A percentile compares a stretch with the other conserved stretches of the same genome.
Evolutionary conservation across 2,329 filamentous ascomycete genomes (phyloP).

Genomic region (Talaromyces sp.): DNA sequence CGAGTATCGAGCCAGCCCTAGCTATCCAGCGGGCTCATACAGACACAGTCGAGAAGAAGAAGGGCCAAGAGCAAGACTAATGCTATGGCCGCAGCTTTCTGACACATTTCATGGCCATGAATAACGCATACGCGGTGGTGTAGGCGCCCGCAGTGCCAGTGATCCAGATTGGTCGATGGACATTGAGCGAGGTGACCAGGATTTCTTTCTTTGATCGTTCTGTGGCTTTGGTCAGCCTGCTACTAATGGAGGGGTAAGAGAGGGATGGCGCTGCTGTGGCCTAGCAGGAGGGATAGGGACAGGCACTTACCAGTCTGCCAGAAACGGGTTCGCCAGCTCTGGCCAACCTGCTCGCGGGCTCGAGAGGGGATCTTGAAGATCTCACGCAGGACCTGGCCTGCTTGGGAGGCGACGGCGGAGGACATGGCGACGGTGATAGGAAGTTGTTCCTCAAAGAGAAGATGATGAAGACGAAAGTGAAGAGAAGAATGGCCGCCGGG

Average conservation of each 20-base stretch:
- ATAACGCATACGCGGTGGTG: slow-evolving; percentile 7
- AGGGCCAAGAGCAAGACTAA: background rate
- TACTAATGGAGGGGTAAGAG: background rate
- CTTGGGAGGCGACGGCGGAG: slow-evolving; percentile 8
- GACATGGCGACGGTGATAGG: slow-evolving; percentile 5
- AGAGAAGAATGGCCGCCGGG: background rate
- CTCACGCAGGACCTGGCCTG: slow-evolving; percentile 11
- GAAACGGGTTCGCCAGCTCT: slow-evolving; percentile 5
- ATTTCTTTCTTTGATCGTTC: slow-evolving; percentile 10
- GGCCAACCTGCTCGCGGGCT: slow-evolving; percentile 8
- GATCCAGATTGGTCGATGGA: slow-evolving; percentile 10
- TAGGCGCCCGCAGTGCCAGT: slow-evolving; percentile 7
- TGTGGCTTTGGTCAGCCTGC: background rate
- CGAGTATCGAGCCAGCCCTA: background rate
- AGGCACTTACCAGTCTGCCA: slow-evolving; percentile 8
- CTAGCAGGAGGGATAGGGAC: background rate
- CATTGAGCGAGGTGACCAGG: slow-evolving; percentile 6
- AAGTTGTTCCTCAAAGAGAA: background rate
- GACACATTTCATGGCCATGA: slow-evolving; percentile 3
- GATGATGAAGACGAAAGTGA: background rate
- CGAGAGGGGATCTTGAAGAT: slow-evolving; percentile 11
- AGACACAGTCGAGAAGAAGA: background rate
- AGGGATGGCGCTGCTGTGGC: background rate
- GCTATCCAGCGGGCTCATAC: background rate
- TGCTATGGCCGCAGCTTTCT: slow-evolving; percentile 1